Evolutionary conservation across 2,329 filamentous ascomycete species (phyloP).

Genomic region (Fusarium humuli): DNA sequence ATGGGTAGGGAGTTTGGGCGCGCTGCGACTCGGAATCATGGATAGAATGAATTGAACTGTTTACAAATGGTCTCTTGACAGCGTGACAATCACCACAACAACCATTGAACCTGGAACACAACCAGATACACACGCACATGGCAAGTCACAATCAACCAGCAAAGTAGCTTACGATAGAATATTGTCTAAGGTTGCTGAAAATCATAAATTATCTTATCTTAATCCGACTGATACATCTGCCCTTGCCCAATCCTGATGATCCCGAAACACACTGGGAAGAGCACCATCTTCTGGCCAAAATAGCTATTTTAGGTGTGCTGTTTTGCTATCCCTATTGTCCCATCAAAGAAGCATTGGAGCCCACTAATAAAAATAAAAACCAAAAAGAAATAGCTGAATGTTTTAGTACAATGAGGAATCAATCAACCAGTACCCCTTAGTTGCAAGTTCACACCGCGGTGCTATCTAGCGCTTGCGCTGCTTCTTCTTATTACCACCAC

Average conservation of each 20-base stretch:
- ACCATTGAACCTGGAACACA: background rate
- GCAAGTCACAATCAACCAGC: background rate
- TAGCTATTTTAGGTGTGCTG: constrained; percentile 8
- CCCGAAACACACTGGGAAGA: constrained; percentile 10
- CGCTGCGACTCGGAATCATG: constrained; percentile 28
- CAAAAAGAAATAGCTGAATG: constrained; percentile 18
- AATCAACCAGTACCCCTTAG: constrained; percentile 13
- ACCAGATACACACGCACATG: background rate
- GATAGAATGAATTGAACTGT: constrained; percentile 43
- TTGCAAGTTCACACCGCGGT: constrained; percentile 7
- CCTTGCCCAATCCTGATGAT: constrained; percentile 23
- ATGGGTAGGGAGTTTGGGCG: constrained; percentile 45
- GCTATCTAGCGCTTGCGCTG: constrained; percentile 53
- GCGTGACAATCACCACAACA: background rate
- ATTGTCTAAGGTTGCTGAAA: constrained; percentile 20
- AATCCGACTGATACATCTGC: constrained; percentile 26
- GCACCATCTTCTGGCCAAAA: background rate
- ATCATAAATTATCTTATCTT: constrained; percentile 39
- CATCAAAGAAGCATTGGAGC: background rate
- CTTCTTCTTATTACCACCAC: constrained; percentile 76
- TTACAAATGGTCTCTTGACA: background rate
- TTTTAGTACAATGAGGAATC: constrained; percentile 36
- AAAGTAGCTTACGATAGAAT: background rate
- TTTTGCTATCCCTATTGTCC: constrained; percentile 2
- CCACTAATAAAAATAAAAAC: constrained; percentile 12